phyloP scores from a whole-genome alignment of 2,329 filamentous ascomycete genomes.

The Laburnicola sp. region DNA sequence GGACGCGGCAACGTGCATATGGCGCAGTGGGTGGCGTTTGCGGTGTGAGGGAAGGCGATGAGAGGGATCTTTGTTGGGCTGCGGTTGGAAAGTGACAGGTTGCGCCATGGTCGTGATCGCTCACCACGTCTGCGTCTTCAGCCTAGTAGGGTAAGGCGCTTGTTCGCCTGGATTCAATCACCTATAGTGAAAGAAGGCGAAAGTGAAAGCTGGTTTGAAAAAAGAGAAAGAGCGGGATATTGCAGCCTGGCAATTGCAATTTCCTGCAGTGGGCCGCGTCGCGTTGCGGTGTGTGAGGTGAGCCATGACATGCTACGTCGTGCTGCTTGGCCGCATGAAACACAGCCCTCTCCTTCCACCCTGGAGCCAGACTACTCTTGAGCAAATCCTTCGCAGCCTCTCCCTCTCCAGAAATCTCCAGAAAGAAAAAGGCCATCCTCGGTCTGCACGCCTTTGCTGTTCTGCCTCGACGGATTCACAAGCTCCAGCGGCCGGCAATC shows the following conservation, averaged over 20 bases:
- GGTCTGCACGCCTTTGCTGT: background rate
- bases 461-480: background rate
- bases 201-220: too few species aligned
- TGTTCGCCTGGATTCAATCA: too few species aligned
- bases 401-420: background rate
- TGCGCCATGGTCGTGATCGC: too few species aligned
- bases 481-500: background rate
- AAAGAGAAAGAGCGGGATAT: too few species aligned
- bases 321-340: constrained; percentile 16
- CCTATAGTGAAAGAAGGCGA: too few species aligned
- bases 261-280: too few species aligned
- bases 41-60: background rate
- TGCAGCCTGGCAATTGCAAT: too few species aligned
- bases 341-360: constrained; percentile 5
- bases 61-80: background rate
- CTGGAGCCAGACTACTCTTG: background rate
- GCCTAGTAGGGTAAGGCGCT: too few species aligned
- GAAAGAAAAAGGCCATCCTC: background rate
- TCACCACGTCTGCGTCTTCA: too few species aligned
- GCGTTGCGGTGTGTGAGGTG: background rate
- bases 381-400: constrained; percentile 3
- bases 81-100: background rate
- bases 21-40: too few species aligned
- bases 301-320: background rate
- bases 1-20: background rate